Percentiles rank a stretch among this genome's conserved stretches.
Evolutionary conservation across 2,329 filamentous ascomycete genomes (phyloP).

Genomic region (Coccinonectria pachysandricola): DNA sequence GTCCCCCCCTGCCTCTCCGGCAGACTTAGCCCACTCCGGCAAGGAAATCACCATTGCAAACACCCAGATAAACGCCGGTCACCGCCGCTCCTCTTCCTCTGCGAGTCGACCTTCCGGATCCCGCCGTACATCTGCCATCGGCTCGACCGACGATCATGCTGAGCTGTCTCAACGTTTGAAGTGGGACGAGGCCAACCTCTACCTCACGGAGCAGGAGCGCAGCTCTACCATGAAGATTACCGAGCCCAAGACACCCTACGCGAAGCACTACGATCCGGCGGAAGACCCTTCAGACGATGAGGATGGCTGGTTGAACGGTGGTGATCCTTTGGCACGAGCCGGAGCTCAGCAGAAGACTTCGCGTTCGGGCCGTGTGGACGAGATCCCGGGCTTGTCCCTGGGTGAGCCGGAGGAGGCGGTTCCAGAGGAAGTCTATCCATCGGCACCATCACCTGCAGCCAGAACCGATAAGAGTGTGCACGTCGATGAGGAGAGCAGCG

Average conservation of each 20-base stretch:
- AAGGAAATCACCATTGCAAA: slow-evolving; percentile 92
- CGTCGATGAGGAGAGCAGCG: slow-evolving; percentile 54
- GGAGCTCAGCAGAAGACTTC: slow-evolving; percentile 20
- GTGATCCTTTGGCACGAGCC: slow-evolving; percentile 21
- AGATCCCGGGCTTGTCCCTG: slow-evolving; percentile 85
- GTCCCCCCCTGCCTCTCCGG: slow-evolving; percentile 44
- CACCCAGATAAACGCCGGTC: slow-evolving; percentile 87
- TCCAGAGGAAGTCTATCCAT: slow-evolving; percentile 34
- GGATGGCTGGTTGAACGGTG: too few species aligned
- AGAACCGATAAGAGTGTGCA: slow-evolving; percentile 58
- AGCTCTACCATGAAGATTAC: slow-evolving; percentile 97
- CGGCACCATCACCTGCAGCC: slow-evolving; percentile 15
- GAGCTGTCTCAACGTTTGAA: slow-evolving; percentile 66
- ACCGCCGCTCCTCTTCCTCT: slow-evolving; percentile 68
- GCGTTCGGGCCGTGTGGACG: slow-evolving; percentile 45
- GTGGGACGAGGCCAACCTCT: slow-evolving; percentile 98
- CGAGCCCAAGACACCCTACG: slow-evolving; percentile 96
- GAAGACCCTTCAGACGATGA: slow-evolving; percentile 82
- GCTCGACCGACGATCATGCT: slow-evolving; percentile 30
- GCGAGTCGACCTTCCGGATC: slow-evolving; percentile 51
- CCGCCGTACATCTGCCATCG: slow-evolving; percentile 59
- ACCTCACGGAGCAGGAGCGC: slow-evolving; percentile 92
- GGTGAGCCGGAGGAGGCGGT: slow-evolving; percentile 80
- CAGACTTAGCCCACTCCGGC: slow-evolving; percentile 41
- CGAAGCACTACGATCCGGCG: slow-evolving; percentile 77